These are phyloP conservation scores for Diaporthe nobilis DNA, from an alignment of 2,329 filamentous ascomycete species.

Conservation along the genomic window DNA sequence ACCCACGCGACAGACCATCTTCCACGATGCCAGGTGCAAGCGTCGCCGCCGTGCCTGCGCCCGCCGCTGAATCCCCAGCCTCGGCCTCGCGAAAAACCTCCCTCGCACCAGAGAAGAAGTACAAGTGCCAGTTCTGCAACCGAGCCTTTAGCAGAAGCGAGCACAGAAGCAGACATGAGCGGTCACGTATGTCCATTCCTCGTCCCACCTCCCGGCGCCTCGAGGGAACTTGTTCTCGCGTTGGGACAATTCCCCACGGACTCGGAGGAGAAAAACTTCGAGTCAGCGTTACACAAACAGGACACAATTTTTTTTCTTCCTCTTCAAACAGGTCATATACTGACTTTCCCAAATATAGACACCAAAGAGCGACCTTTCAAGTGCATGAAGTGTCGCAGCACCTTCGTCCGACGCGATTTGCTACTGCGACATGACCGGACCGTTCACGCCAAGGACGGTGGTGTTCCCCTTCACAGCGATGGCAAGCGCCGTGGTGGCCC, in stretches of 20 bases:
- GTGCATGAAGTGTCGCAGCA: slow-evolving; percentile 97
- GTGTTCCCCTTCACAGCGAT: slow-evolving; percentile 93
- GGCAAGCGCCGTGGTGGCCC: slow-evolving; percentile 85
- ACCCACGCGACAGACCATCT: slow-evolving; percentile 52
- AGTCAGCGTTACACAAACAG: slow-evolving; percentile 32
- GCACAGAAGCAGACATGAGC: slow-evolving; percentile 95
- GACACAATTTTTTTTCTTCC: slow-evolving; percentile 2
- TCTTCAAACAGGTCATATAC: not conserved
- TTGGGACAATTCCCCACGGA: slow-evolving; percentile 31
- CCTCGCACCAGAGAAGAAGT: slow-evolving; percentile 92
- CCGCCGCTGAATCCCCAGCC: slow-evolving; percentile 72
- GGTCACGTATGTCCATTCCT: slow-evolving; percentile 85
- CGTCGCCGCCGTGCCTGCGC: slow-evolving; percentile 74
- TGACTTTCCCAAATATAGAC: slow-evolving; percentile 67
- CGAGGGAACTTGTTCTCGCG: not conserved
- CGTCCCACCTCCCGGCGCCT: slow-evolving; percentile 33
- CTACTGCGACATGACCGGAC: slow-evolving; percentile 97
- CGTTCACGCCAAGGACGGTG: slow-evolving; percentile 98
- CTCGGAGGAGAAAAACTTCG: not conserved
- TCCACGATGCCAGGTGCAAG: slow-evolving; percentile 78
- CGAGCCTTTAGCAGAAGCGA: slow-evolving; percentile 97
- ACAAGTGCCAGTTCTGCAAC: slow-evolving; percentile 99
- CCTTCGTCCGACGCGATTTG: slow-evolving; percentile 96
- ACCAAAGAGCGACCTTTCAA: slow-evolving; percentile 99
- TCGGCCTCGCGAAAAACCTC: slow-evolving; percentile 82